Conservation (phyloP, 768 basidiomycete species). For the Rhodotorula kratochvilovae region DNA sequence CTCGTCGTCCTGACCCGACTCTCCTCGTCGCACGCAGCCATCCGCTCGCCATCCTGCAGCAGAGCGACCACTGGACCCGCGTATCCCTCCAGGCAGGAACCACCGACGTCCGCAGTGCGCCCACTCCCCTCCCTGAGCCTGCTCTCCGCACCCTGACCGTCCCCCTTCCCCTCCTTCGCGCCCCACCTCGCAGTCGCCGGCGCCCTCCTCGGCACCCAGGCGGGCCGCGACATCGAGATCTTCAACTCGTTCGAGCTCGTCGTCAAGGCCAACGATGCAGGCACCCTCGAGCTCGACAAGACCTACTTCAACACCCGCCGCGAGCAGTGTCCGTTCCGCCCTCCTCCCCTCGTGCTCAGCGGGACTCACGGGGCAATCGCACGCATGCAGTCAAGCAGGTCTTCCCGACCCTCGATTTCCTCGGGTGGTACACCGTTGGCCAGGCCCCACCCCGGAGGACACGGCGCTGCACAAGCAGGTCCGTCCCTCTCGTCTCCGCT, state of each 20-base stretch:
- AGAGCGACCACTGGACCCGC: conserved; percentile 91
- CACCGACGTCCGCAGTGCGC: conserved; percentile 41
- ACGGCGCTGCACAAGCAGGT: conserved; percentile 83
- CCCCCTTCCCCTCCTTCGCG: neutral
- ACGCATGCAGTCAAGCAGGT: conserved; percentile 79
- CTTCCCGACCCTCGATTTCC: conserved; percentile 92
- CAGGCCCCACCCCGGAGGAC: conserved; percentile 64
- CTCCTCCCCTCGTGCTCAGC: neutral
- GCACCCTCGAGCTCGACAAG: conserved; percentile 63
- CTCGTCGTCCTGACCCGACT: no score
- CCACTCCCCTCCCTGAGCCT: no score
- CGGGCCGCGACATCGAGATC: conserved; percentile 91
- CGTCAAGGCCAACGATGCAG: conserved; percentile 50
- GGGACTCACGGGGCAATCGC: no score
- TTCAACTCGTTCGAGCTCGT: conserved; percentile 92
- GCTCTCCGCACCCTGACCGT: neutral
- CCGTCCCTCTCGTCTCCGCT: neutral
- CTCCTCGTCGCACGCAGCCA: conserved; percentile 57
- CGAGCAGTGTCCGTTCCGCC: conserved; percentile 68
- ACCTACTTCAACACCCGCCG: conserved; percentile 73
- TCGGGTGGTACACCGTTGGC: conserved; percentile 95
- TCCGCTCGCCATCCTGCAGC: conserved; percentile 90
- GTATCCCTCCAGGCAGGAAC: conserved; percentile 67
- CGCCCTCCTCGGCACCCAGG: conserved; percentile 87
- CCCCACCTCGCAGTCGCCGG: conserved; percentile 65